Percentiles rank a stretch among this genome's conserved stretches.
phyloP scores from a whole-genome alignment of 371 early-diverging fungal species.

The Apophysomyces sp. region DNA sequence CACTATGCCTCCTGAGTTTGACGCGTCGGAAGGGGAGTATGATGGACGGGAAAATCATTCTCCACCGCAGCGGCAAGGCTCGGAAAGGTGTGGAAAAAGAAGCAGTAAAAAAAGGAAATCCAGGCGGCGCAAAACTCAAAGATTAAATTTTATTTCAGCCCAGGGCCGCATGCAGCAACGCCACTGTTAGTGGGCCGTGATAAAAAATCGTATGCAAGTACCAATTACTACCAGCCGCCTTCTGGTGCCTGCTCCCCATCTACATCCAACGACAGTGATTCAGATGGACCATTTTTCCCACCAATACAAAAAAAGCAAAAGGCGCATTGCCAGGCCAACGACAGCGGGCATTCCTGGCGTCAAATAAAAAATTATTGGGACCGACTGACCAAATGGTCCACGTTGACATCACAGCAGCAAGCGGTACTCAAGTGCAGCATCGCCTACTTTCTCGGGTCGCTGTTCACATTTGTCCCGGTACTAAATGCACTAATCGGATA shows the following conservation, averaged over 20 bases:
- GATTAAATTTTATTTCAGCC: neutral
- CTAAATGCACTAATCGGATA: slow-evolving; percentile 50
- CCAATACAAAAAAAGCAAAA: slow-evolving; percentile 1
- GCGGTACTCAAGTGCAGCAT: slow-evolving; percentile 63
- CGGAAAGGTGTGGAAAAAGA: neutral
- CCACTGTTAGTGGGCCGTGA: too few species aligned
- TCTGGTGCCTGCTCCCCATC: too few species aligned
- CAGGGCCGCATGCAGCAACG: neutral
- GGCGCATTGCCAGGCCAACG: neutral
- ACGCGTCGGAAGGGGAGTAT: neutral
- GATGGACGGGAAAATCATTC: neutral
- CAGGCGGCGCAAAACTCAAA: too few species aligned
- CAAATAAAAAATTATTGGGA: neutral
- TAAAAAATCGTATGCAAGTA: neutral
- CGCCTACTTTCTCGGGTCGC: slow-evolving; percentile 60
- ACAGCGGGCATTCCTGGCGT: neutral
- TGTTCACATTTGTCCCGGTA: slow-evolving; percentile 62
- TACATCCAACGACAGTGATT: slow-evolving; percentile 21
- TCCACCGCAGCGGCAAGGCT: neutral
- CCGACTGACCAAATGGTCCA: neutral
- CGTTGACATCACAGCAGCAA: slow-evolving; percentile 31
- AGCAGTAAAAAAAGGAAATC: neutral
- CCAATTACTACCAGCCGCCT: neutral
- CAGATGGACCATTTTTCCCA: slow-evolving; percentile 36
- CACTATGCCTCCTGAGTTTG: neutral